phyloP scores from a whole-genome alignment of 495 filamentous ascomycete species.

The Penicillium longicatenatum region DNA sequence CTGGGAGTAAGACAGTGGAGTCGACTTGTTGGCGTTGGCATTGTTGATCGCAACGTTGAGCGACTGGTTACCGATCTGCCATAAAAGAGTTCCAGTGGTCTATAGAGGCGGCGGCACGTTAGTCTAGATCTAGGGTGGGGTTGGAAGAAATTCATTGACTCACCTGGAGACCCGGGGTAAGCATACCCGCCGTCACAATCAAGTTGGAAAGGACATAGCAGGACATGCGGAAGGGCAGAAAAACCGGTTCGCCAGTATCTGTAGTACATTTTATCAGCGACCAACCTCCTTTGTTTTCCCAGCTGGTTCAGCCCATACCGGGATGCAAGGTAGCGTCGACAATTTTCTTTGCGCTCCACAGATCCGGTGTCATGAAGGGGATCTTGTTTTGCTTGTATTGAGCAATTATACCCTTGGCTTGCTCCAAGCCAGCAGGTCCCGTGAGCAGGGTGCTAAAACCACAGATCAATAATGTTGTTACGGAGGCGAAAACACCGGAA shows the following conservation, averaged over 20 bases:
- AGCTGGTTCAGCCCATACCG: slow-evolving; percentile 51
- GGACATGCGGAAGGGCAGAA: slow-evolving; percentile 96
- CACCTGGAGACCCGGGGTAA: slow-evolving; percentile 68
- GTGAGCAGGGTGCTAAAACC: slow-evolving; percentile 73
- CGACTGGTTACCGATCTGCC: slow-evolving; percentile 96
- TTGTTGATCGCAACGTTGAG: slow-evolving; percentile 98
- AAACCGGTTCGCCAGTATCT: slow-evolving; percentile 91
- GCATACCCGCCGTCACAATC: slow-evolving; percentile 96
- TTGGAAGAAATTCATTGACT: slow-evolving; percentile 3
- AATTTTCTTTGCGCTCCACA: slow-evolving; percentile 96
- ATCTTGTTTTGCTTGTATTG: slow-evolving; percentile 81
- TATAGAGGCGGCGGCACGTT: slow-evolving; percentile 26
- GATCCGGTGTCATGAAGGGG: slow-evolving; percentile 77
- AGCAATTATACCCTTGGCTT: slow-evolving; percentile 75
- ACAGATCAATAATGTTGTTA: background rate
- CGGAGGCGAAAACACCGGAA: background rate
- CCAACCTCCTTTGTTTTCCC: background rate
- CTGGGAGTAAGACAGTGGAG: slow-evolving; percentile 75
- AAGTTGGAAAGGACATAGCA: slow-evolving; percentile 92
- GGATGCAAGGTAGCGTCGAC: slow-evolving; percentile 95
- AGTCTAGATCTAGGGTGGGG: background rate
- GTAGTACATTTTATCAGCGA: slow-evolving; percentile 10
- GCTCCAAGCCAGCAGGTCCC: slow-evolving; percentile 72
- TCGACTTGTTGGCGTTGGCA: slow-evolving; percentile 96
- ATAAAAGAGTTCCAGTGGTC: slow-evolving; percentile 86